Evolutionary conservation across 2,329 filamentous ascomycete genomes (phyloP).

Genomic region (Exophiala calicioides): DNA sequence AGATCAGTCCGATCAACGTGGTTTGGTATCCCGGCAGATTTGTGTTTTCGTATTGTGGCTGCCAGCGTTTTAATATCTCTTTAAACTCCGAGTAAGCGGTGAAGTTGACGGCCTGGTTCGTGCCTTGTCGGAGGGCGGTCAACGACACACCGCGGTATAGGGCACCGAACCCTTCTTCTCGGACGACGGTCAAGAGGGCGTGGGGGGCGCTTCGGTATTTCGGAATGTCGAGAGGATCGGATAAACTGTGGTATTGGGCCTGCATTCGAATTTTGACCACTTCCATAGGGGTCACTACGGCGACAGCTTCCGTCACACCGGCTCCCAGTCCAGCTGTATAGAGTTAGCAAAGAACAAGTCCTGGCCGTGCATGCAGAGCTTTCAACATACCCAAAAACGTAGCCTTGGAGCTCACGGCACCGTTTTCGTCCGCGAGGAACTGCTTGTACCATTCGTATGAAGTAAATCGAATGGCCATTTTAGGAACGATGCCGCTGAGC

Average conservation of each 20-base stretch:
- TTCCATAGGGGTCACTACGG: slow-evolving; percentile 97
- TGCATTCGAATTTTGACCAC: slow-evolving; percentile 98
- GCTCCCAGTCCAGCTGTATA: slow-evolving; percentile 78
- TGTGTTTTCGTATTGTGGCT: slow-evolving; percentile 65
- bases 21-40: slow-evolving; percentile 87
- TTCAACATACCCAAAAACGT: slow-evolving; percentile 67
- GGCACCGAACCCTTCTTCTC: slow-evolving; percentile 84
- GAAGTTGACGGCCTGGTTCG: slow-evolving; percentile 98
- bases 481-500: slow-evolving; percentile 91
- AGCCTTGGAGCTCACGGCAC: slow-evolving; percentile 66
- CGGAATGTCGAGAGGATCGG: slow-evolving; percentile 90
- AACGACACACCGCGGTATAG: slow-evolving; percentile 92
- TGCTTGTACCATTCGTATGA: slow-evolving; percentile 97
- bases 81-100: slow-evolving; percentile 96
- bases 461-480: slow-evolving; percentile 99
- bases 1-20: slow-evolving; percentile 83
- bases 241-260: slow-evolving; percentile 97
- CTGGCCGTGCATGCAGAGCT: neutral
- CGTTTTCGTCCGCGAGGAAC: slow-evolving; percentile 68
- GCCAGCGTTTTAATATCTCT: slow-evolving; percentile 68
- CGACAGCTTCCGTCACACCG: slow-evolving; percentile 93
- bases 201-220: slow-evolving; percentile 96
- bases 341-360: slow-evolving; percentile 14
- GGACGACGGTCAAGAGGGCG: slow-evolving; percentile 80
- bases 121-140: slow-evolving; percentile 90